Percentiles rank a stretch among this genome's conserved stretches.
Evolutionary conservation across 2,329 filamentous ascomycete species (phyloP).

Genomic region (Helotiales sp.): DNA sequence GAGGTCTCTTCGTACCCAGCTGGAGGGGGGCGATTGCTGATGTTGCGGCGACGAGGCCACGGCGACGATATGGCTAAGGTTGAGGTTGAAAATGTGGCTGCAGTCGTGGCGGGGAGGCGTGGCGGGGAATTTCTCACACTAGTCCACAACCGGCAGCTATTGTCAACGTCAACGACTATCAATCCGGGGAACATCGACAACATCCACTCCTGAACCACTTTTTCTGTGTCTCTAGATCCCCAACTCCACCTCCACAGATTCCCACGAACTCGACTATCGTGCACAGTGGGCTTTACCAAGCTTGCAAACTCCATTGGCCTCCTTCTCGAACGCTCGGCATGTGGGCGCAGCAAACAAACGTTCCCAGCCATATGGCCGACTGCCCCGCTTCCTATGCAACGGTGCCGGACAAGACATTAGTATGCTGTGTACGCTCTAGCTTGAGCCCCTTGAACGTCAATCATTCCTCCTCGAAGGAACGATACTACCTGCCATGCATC

Average conservation of each 20-base stretch:
- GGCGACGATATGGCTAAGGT: background rate
- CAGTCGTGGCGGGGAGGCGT: background rate
- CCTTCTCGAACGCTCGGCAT: background rate
- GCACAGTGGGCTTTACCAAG: no score
- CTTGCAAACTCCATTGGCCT: background rate
- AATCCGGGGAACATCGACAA: no score
- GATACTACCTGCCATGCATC: background rate
- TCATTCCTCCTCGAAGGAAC: background rate
- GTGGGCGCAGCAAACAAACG: constrained; percentile 3
- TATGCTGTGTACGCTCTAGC: no score
- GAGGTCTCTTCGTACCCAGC: no score
- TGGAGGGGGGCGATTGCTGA: no score
- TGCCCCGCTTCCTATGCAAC: background rate
- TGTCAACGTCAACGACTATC: no score
- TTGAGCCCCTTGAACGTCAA: background rate
- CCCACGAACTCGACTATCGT: no score
- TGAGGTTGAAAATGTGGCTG: background rate
- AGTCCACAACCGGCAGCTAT: background rate
- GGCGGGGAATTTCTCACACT: background rate
- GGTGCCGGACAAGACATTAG: constrained; percentile 1
- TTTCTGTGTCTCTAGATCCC: no score
- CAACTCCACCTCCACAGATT: no score
- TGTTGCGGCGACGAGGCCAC: background rate
- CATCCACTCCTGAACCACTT: no score
- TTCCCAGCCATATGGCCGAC: constrained; percentile 1